A percentile compares a stretch with the other conserved stretches of the same genome.
phyloP scores from a whole-genome alignment of 257 asterid genomes.

The Salvia splendens region DNA sequence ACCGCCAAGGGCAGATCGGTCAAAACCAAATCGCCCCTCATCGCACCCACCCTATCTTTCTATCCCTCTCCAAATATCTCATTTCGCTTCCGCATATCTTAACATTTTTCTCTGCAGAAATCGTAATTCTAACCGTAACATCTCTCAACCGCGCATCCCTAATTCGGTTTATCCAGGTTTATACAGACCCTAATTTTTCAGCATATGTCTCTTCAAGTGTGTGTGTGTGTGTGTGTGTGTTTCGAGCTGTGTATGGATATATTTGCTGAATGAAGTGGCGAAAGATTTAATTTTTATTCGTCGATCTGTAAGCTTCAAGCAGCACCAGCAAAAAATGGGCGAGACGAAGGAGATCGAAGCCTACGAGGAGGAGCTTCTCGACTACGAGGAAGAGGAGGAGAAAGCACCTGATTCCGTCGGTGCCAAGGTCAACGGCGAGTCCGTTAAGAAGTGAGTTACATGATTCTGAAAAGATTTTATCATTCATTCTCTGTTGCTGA shows the following conservation, averaged over 20 bases:
- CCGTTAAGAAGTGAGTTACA: conserved; percentile 70
- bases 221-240: background rate
- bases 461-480: no score
- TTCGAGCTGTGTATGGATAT: background rate
- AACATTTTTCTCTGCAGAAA: conserved; percentile 42
- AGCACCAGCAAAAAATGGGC: conserved; percentile 50
- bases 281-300: conserved; percentile 16
- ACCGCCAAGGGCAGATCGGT: no score
- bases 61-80: conserved; percentile 5
- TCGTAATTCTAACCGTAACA: conserved; percentile 15
- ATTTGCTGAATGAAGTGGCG: background rate
- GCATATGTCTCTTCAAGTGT: background rate
- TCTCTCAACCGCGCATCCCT: background rate
- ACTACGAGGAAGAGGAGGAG: conserved; percentile 96
- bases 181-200: background rate
- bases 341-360: conserved; percentile 80
- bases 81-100: conserved; percentile 6
- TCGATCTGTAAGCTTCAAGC: conserved; percentile 33
- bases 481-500: background rate
- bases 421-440: conserved; percentile 80
- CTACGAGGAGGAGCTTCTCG: conserved; percentile 93
- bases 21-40: background rate
- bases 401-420: conserved; percentile 62
- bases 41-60: conserved; percentile 30
- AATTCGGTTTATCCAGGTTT: conserved; percentile 35